Evolutionary conservation across 2,329 filamentous ascomycete species (phyloP), one percentile per base, ranked within the genome.

Genomic region (Gnomoniopsis smithogilvyi): DNA sequence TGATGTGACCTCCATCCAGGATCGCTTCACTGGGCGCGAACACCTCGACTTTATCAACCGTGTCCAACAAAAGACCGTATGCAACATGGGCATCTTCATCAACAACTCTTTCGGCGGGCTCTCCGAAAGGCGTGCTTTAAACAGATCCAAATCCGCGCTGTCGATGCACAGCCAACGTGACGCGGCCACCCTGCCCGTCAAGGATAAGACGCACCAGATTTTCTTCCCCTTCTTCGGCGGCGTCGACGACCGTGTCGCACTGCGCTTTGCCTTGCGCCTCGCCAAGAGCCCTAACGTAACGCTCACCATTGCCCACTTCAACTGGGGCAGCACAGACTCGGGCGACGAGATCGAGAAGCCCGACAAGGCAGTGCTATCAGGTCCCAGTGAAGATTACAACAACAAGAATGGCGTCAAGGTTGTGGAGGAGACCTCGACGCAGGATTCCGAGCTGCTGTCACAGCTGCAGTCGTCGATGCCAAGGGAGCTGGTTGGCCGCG

Each of bases 221-320:
- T 93, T 96, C 70, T 79, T 96, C 56, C 89, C 93, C 0, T 98
- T 92, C 74, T 87, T 96, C 60, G 93, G 94, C 19, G 91, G 91
- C 10, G 76, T 80, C 1, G 95, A 99, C 68, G 94, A 97, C 68
- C 83, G 86, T 8, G 84, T 88, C 4, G 93, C 92, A 0, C 80
- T 98, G 0, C 81, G 87, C 1, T 84, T 98, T 24, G 89, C 94
- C 3, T 79, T 98, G 3, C 94, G 97, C 68, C 81, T 99, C 1
- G 91, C 88, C 1, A 86, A 88, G 70, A 95, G 92, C 67, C 81
- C 85, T 3, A 84, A 90, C 47, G 85, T 96, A 26, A 93, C 91
- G 0, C 91, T 87, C 0, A 94, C 90, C 0, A 82, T 97, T 34
- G 78, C 89, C 1, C 86, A 87, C 62, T 79, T 91, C 26, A 74